Evolutionary conservation across 2,329 filamentous ascomycete genomes (phyloP).

Genomic region (Emydomyces testavorans): DNA sequence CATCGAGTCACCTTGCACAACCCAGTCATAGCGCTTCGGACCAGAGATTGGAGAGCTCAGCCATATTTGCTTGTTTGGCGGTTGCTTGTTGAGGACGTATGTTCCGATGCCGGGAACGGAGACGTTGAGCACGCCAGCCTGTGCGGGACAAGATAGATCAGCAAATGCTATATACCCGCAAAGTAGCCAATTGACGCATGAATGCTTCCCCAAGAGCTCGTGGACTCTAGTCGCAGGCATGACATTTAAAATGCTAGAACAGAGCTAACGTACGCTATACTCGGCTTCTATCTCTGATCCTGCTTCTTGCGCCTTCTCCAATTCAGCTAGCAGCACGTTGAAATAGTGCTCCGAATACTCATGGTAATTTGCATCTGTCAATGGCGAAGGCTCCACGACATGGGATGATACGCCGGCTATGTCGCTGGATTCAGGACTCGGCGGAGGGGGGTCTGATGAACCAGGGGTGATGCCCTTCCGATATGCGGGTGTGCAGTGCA

Average conservation of each 20-base stretch:
- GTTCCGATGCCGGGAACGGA: slow-evolving; percentile 58
- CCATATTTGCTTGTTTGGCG: slow-evolving; percentile 96
- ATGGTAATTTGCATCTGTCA: slow-evolving; percentile 64
- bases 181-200: no score
- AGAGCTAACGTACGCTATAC: slow-evolving; percentile 70
- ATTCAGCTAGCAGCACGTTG: slow-evolving; percentile 43
- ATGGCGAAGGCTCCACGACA: slow-evolving; percentile 47
- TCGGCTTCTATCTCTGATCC: slow-evolving; percentile 72
- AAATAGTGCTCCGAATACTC: slow-evolving; percentile 66
- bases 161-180: no score
- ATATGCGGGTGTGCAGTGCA: slow-evolving; percentile 28
- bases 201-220: no score
- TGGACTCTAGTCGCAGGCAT: no score
- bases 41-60: slow-evolving; percentile 82
- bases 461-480: slow-evolving; percentile 50
- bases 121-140: slow-evolving; percentile 81
- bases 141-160: slow-evolving; percentile 6
- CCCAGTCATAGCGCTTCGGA: slow-evolving; percentile 90
- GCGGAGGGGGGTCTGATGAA: slow-evolving; percentile 41
- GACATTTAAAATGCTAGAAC: no score
- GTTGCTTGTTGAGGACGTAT: slow-evolving; percentile 97
- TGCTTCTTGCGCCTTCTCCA: slow-evolving; percentile 66
- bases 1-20: slow-evolving; percentile 58
- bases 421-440: slow-evolving; percentile 33
- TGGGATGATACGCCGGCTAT: slow-evolving; percentile 32